Evolutionary conservation across 345 rosid genomes (phyloP), one percentile per base, ranked within the genome.

Genomic region (Moricandia arvensis): DNA sequence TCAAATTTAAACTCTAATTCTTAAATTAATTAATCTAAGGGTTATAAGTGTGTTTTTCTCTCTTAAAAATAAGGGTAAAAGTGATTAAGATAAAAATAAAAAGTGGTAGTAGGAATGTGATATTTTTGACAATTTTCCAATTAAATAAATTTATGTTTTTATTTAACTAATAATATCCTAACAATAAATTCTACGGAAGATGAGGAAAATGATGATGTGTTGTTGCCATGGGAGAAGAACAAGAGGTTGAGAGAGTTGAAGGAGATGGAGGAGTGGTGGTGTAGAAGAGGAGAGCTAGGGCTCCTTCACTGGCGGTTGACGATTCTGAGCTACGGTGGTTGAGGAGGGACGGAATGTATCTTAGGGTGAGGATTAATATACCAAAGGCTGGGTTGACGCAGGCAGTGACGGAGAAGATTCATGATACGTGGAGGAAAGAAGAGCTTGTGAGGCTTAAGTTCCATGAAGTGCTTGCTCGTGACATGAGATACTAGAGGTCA

Each of bases 401-500:
- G 75, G 89, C 83, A 0, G 90, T 96, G 59, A 60, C 91, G 84
- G 89, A 89, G 82, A 93, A 89, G 81, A 91, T 96, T 84, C 89
- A 96, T 80, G 96, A 90, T 76, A 85, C 79, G n/a, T 96, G 99
- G 99, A 88, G 97, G 82, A 96, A 90, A 80, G 90, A 88, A 69
- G 99, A 96, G 82, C 81, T 96, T 35, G 97, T 88, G 38, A 86
- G 95, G 84, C 90, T 96, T 24, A 96, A 91, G 88, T 96, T 96
- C 76, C 98, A 96, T 15, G 99, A 96, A 78, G 86, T 85, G 34
- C 96, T 96, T 11, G 98, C 98, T 10, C 76, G 71, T 0, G 98
- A 96, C 98, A 93, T 31, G 93, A 89, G 82, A 85, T 96, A 31
- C 97, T 90, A 35, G 98, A 96, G 99, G 98, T 96, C 37, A 72